phyloP scores from a whole-genome alignment of 2,329 filamentous ascomycete genomes.

The Fusarium hainanense region DNA sequence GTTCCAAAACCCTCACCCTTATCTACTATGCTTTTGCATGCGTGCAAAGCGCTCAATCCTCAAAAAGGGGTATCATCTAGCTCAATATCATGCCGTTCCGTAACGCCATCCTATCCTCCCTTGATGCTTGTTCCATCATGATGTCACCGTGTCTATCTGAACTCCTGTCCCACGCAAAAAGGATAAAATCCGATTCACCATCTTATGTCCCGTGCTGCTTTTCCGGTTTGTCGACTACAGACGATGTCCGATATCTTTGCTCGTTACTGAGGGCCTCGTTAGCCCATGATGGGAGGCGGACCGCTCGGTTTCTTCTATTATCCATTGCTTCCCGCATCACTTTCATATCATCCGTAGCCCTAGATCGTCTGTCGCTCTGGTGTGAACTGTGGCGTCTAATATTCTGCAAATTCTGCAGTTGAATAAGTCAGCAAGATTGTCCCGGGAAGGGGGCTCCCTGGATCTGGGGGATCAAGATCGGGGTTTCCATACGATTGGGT shows the following conservation, averaged over 20 bases:
- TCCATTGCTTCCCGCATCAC: conserved; percentile 51
- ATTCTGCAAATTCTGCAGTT: conserved; percentile 49
- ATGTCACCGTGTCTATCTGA: conserved; percentile 1
- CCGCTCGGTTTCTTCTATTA: conserved; percentile 42
- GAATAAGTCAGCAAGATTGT: conserved; percentile 22
- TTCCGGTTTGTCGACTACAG: conserved; percentile 19
- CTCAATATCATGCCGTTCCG: conserved; percentile 30
- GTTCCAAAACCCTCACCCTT: neutral
- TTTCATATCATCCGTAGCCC: conserved; percentile 47
- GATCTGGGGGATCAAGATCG: neutral
- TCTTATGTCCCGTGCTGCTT: neutral
- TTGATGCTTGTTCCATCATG: neutral
- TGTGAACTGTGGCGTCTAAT: conserved; percentile 41
- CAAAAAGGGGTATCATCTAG: conserved; percentile 39
- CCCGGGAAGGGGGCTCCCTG: neutral
- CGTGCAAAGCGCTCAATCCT: conserved; percentile 8
- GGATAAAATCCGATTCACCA: neutral
- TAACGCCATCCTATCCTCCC: conserved; percentile 27
- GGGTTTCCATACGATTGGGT: conserved; percentile 50
- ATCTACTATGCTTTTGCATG: neutral
- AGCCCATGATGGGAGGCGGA: conserved; percentile 50
- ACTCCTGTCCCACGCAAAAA: conserved; percentile 7
- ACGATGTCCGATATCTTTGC: conserved; percentile 19
- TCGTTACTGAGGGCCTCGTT: conserved; percentile 44
- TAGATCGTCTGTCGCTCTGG: conserved; percentile 15